Conservation (phyloP, 306 rosid genomes). For the Delonix regia region DNA sequence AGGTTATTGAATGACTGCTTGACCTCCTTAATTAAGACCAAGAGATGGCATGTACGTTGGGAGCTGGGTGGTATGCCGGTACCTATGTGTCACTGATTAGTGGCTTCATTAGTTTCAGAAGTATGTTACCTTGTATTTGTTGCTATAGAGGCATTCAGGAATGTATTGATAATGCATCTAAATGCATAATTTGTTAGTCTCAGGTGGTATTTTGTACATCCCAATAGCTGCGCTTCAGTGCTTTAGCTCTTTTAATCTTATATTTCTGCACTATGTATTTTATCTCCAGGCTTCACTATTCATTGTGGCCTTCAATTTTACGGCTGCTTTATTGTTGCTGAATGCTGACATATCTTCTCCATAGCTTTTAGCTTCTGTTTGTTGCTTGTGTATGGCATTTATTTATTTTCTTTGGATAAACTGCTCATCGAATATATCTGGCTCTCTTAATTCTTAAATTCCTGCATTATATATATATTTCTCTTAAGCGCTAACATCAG, state of each 20-base stretch:
- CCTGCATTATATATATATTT: not conserved
- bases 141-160: not conserved
- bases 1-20: not conserved
- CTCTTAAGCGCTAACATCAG: not conserved
- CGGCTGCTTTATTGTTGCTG: not conserved
- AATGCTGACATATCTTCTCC: not conserved
- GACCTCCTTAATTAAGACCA: not conserved
- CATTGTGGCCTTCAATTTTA: not conserved
- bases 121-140: not conserved
- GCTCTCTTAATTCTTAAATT: slow-evolving; percentile 15
- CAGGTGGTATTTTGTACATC: not conserved
- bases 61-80: not conserved
- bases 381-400: not conserved
- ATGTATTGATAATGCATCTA: slow-evolving; percentile 1
- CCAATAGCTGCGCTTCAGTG: not conserved
- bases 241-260: slow-evolving; percentile 10
- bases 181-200: not conserved
- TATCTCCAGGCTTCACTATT: not conserved
- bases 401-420: not conserved
- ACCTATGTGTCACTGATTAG: not conserved
- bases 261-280: not conserved
- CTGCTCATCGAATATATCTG: not conserved
- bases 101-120: not conserved
- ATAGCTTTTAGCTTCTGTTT: slow-evolving; percentile 8
- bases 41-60: not conserved